Evolutionary conservation across 2,329 filamentous ascomycete species (phyloP), one percentile per base, ranked within the genome.

Genomic region (Pyrenophora teres): DNA sequence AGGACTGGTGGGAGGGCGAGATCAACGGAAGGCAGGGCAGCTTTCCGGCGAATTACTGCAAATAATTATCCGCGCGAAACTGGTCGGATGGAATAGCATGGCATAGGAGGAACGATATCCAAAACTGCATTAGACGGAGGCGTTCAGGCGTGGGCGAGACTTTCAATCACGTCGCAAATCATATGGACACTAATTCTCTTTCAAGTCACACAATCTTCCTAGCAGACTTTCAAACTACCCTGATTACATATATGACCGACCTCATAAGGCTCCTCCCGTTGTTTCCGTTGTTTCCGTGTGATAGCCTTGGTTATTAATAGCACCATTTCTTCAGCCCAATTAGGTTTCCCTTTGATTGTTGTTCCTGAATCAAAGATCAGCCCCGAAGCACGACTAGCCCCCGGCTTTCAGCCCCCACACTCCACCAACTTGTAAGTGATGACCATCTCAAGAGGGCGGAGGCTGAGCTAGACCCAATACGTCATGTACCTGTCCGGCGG

Each of bases 1-100:
- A 94, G 74, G 90, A 94, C 69, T 95, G 90, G 90, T 95, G 90
- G 90, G 83, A 90, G 56, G 90, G 90, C 10, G 89, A 94, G 72
- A 58, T 92, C 12, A 78, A 79, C 35, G 90, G 90, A 0, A 71
- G 78, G 21, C 82, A 80, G 67, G 90, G 90, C 3, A 86, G 79
- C 60, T 95, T 95, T 69, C 90, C 90, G 1, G 90, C 90, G 6
- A 95, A 95, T 73, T 95, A 95, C 74, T 90, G 87, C 67, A 81
- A 81, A 46, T 74, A 53, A 62, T 21, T 25, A 23, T 18, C 36
- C 38, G 10, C 23, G 10, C 27, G 15, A 19, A 27, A 6, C 12
- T 18, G 7, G 30, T 19, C 10, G 31, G 32, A 49, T 39, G 39
- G 15, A 9, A 27, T 10, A 30, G 39, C 25, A 30, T 39, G 45